Percentiles rank a stretch among this genome's conserved stretches.
These are phyloP conservation scores for Carex kokanica DNA, from an alignment of 176 grass and related monocot genomes.

Conservation along the genomic window DNA sequence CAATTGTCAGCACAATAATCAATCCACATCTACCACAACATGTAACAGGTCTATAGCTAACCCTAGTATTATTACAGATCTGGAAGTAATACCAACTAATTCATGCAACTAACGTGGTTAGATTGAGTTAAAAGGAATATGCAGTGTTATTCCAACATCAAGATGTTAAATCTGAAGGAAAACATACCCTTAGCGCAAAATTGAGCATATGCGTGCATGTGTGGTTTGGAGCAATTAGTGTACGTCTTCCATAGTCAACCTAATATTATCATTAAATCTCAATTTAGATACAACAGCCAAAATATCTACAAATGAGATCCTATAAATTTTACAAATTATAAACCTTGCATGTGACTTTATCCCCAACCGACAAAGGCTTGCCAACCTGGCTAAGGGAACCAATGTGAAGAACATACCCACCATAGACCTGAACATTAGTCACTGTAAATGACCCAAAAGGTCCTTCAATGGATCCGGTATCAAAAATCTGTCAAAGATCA, in stretches of 20 bases:
- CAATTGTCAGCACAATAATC: too few species aligned
- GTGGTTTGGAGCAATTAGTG: conserved; percentile 89
- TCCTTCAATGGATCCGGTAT: conserved; percentile 80
- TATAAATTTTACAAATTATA: not conserved
- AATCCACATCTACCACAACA: too few species aligned
- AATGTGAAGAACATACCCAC: conserved; percentile 82
- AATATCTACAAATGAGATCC: not conserved
- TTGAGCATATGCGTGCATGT: conserved; percentile 99
- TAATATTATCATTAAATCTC: conserved; percentile 37
- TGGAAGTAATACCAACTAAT: too few species aligned
- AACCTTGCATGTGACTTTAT: conserved; percentile 83
- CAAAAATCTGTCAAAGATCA: conserved; percentile 57
- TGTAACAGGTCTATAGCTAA: not conserved
- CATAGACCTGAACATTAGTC: conserved; percentile 83
- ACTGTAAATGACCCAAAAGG: conserved; percentile 80
- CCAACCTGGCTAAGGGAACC: conserved; percentile 50
- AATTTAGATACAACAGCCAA: not conserved
- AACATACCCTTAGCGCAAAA: conserved; percentile 81
- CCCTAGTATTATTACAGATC: too few species aligned
- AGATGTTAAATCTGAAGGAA: conserved; percentile 25
- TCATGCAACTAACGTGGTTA: too few species aligned
- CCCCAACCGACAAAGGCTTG: conserved; percentile 52
- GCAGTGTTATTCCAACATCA: too few species aligned
- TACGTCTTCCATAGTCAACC: conserved; percentile 80
- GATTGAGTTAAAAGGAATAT: too few species aligned